Conservation (phyloP, 768 basidiomycete genomes). For the Tricholoma sp. region DNA sequence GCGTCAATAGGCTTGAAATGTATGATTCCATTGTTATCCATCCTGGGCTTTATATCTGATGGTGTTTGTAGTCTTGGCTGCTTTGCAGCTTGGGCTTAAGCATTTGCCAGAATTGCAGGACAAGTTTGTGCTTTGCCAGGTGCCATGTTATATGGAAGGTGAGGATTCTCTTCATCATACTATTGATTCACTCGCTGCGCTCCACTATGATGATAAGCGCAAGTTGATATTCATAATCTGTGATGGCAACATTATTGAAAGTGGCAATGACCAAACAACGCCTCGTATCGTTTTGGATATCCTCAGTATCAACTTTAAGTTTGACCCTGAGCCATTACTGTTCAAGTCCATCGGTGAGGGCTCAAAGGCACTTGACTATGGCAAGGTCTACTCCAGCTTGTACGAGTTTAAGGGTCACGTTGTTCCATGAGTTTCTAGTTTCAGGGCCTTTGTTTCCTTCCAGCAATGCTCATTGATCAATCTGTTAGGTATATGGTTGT, state of each 20-base stretch:
- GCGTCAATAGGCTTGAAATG: conserved; percentile 81
- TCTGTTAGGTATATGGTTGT: too few species aligned
- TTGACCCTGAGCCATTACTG: conserved; percentile 87
- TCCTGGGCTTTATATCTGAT: background rate
- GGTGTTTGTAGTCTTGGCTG: conserved; percentile 69
- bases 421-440: too few species aligned
- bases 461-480: too few species aligned
- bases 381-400: too few species aligned
- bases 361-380: too few species aligned
- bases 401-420: too few species aligned
- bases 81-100: conserved; percentile 83
- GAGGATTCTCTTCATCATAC: conserved; percentile 91
- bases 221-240: conserved; percentile 92
- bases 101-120: conserved; percentile 84
- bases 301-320: conserved; percentile 81
- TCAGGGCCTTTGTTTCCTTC: too few species aligned
- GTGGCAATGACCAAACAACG: conserved; percentile 89
- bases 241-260: conserved; percentile 94
- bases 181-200: conserved; percentile 83
- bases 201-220: conserved; percentile 93
- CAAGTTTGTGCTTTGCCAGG: conserved; percentile 73
- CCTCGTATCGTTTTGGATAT: conserved; percentile 92
- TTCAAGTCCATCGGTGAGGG: conserved; percentile 91
- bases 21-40: conserved; percentile 31
- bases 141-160: conserved; percentile 95